phyloP scores from a whole-genome alignment of 768 basidiomycete species.

The Sarcodon sp. region DNA sequence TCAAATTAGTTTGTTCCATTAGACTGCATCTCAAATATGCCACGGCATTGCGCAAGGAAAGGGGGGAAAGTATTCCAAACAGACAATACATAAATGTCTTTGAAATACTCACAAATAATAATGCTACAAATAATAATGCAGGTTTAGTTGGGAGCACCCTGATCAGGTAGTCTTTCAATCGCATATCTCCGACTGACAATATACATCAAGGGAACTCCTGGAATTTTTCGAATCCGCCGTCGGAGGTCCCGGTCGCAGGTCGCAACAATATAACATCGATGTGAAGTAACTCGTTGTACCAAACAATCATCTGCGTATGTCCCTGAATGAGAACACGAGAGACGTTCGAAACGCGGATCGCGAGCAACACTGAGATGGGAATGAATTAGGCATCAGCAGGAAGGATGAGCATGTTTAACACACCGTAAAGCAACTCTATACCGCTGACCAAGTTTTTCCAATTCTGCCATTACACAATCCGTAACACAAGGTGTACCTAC shows the following conservation, averaged over 20 bases:
- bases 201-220: constrained; percentile 95
- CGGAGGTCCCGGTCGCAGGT: constrained; percentile 96
- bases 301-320: constrained; percentile 99
- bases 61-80: no score
- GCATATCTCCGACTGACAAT: constrained; percentile 88
- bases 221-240: constrained; percentile 81
- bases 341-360: constrained; percentile 92
- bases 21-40: no score
- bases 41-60: no score
- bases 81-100: no score
- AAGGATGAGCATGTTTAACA: constrained; percentile 14
- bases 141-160: constrained; percentile 55
- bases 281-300: constrained; percentile 87
- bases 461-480: constrained; percentile 96
- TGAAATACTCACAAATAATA: background rate
- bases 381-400: background rate
- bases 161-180: constrained; percentile 90
- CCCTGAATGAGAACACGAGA: constrained; percentile 84
- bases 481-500: constrained; percentile 97
- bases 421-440: constrained; percentile 92
- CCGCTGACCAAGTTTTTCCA: constrained; percentile 93
- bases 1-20: no score
- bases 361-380: constrained; percentile 68
- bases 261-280: constrained; percentile 95
- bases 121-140: background rate